Conservation (phyloP, 768 basidiomycete genomes). For the Amanita inopinata region DNA sequence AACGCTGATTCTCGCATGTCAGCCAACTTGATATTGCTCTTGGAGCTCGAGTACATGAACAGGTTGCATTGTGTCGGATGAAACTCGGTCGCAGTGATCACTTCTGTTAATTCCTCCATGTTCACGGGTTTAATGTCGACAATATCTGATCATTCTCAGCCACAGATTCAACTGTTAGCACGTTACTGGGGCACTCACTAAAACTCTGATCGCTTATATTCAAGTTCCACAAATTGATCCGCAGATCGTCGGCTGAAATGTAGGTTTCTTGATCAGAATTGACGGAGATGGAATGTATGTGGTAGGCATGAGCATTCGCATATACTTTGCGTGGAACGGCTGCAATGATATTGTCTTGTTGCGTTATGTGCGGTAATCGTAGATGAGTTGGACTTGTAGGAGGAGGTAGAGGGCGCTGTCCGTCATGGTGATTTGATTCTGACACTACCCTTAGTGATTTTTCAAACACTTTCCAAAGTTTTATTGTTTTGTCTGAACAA, state of each 20-base stretch:
- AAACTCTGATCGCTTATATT: conserved; percentile 99
- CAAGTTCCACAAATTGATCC: conserved; percentile 97
- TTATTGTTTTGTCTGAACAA: conserved; percentile 92
- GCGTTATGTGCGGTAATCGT: conserved; percentile 82
- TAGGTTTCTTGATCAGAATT: conserved; percentile 99
- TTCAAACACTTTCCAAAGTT: conserved; percentile 99
- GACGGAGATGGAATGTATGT: conserved; percentile 99
- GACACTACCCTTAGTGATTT: conserved; percentile 93
- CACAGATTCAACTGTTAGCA: background rate
- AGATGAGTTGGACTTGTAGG: conserved; percentile 52
- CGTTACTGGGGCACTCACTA: conserved; percentile 50
- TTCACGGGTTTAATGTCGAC: conserved; percentile 99
- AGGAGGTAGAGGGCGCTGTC: conserved; percentile 58
- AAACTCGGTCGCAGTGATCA: conserved; percentile 99
- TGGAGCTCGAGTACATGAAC: conserved; percentile 99
- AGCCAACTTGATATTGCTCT: conserved; percentile 98
- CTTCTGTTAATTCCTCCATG: conserved; percentile 99
- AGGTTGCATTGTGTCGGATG: conserved; percentile 96
- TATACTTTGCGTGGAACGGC: conserved; percentile 98
- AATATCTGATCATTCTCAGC: conserved; percentile 55
- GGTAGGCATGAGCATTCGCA: conserved; percentile 98
- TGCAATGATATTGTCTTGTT: conserved; percentile 96
- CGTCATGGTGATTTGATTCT: conserved; percentile 90
- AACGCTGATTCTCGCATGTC: conserved; percentile 98
- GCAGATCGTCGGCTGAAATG: conserved; percentile 96